Evolutionary conservation across 305 asterid species (phyloP), one percentile per base, ranked within the genome.

Genomic region (Ajuga reptans): DNA sequence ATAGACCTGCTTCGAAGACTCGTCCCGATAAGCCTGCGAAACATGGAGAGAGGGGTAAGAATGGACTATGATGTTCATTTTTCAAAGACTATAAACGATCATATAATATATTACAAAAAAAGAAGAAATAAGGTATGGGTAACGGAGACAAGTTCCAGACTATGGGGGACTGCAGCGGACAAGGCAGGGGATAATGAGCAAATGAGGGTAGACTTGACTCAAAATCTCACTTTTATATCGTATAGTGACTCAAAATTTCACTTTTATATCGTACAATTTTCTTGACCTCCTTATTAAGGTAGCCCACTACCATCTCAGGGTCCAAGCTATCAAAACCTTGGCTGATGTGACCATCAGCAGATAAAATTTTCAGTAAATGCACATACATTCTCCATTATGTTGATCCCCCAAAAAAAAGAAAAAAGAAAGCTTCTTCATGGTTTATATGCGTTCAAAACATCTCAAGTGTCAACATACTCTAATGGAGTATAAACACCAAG

Each of bases 21-120:
- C 92, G 61, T 92, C 97, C 96, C 93, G 87, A 78, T 83, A 88
- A 29, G 80, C 97, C 98, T 92, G 90, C 68, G 60, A 36, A 36
- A 27, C 6, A 21, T 37, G 59, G 51, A 51, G 9, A n/a, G 16
- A 31, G 49, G 9, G 17, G 43, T n/a, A 6, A 45, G n/a, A 15
- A 3, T 12, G 3, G 9, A 14, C 2, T 10, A 66, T 31, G 36
- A 49, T 51, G 3, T 4, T 1, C 15, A 4, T 49, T 62, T 46
- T 29, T 31, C 9, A 5, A 17, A 33, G 17, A 39, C 24, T 27
- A 15, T 12, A 50, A 49, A 65, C 1, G 21, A 34, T 12, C 10
- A 36, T 6, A 34, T 34, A 12, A 8, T 15, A 17, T 11, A 31
- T 3, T 1, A 50, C 1, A 29, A 27, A n/a, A 36, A 36, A 36